A percentile compares a stretch with the other conserved stretches of the same genome.
Evolutionary conservation across 2,329 filamentous ascomycete genomes (phyloP).

Genomic region (Colletotrichum falcatum): DNA sequence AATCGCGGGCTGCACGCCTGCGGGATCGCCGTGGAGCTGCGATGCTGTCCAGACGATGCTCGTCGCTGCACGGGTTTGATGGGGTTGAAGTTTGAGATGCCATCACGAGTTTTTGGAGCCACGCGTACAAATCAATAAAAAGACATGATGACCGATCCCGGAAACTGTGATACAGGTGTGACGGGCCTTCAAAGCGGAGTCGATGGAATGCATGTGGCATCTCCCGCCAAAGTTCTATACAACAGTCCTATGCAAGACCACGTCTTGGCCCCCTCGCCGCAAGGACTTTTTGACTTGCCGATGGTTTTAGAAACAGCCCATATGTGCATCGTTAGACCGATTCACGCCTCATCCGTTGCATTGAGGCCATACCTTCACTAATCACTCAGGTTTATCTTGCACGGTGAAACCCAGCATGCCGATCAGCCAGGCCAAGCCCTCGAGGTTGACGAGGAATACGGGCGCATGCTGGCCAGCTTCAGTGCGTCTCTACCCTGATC

Average conservation of each 20-base stretch:
- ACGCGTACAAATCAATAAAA: background rate
- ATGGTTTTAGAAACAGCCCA: background rate
- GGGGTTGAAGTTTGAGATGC: background rate
- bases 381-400: too few relatives aligned
- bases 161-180: background rate
- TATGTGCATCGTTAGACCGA: too few relatives aligned
- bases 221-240: background rate
- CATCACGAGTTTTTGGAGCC: background rate
- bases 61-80: background rate
- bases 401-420: too few relatives aligned
- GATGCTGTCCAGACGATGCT: background rate
- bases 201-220: background rate
- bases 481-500: too few relatives aligned
- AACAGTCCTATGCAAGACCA: background rate
- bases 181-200: fast-evolving
- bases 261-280: background rate
- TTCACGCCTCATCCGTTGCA: background rate
- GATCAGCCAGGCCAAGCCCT: too few relatives aligned
- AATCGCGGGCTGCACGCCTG: too few relatives aligned
- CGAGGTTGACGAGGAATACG: too few relatives aligned
- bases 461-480: background rate
- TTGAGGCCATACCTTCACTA: too few relatives aligned
- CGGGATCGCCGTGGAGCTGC: background rate
- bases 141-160: fast-evolving
- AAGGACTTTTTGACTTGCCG: background rate